These are phyloP conservation scores for Diplodia corticola DNA, from an alignment of 2,329 filamentous ascomycete genomes.

Conservation along the genomic window DNA sequence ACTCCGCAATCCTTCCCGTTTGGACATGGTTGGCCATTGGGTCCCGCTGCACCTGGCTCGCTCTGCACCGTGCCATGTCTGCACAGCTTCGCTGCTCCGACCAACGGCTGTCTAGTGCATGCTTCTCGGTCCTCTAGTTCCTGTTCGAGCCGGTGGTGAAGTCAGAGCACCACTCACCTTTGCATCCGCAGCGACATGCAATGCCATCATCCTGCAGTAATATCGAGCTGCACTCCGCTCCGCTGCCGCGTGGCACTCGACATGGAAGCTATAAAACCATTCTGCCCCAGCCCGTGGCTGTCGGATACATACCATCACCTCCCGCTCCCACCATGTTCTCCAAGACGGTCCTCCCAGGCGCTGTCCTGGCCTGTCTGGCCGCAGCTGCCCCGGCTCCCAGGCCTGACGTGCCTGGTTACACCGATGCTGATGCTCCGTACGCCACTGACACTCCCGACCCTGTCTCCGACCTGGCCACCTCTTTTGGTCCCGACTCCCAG, in stretches of 20 bases:
- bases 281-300: too few relatives aligned
- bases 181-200: background rate
- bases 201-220: conserved; percentile 15
- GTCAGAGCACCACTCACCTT: background rate
- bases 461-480: conserved; percentile 35
- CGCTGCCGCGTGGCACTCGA: background rate
- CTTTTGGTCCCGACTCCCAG: conserved; percentile 48
- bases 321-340: conserved; percentile 38
- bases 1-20: conserved; percentile 1
- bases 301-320: too few relatives aligned
- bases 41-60: background rate
- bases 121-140: background rate
- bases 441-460: conserved; percentile 33
- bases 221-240: background rate
- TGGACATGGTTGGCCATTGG: background rate
- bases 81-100: background rate
- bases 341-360: conserved; percentile 32
- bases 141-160: conserved; percentile 15
- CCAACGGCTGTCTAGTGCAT: background rate
- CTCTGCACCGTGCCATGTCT: background rate
- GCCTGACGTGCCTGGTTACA: conserved; percentile 49
- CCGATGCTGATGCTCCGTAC: conserved; percentile 47
- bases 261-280: conserved; percentile 1
- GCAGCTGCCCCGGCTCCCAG: conserved; percentile 40
- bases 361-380: conserved; percentile 35